phyloP scores from a whole-genome alignment of 208 protist species.

The Crithidia acanthocephali region DNA sequence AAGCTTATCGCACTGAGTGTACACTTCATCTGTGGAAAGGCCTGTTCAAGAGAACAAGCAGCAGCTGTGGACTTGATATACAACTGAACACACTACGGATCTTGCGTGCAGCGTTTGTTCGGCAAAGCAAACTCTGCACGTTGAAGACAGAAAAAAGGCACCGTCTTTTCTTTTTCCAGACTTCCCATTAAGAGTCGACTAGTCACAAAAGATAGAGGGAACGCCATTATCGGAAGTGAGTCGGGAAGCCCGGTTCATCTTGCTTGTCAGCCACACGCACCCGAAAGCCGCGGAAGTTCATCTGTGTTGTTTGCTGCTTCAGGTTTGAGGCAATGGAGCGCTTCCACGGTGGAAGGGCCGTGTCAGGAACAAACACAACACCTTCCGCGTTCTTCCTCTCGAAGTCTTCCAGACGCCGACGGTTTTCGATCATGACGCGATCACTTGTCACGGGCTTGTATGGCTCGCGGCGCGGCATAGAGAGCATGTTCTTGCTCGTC shows the following conservation, averaged over 20 bases:
- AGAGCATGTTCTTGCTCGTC: conserved; percentile 48
- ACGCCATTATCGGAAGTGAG: conserved; percentile 74
- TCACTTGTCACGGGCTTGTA: conserved; percentile 74
- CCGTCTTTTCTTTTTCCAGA: too few relatives aligned
- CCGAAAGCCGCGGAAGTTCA: conserved; percentile 79
- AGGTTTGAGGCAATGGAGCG: conserved; percentile 56
- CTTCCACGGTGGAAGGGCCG: conserved; percentile 74
- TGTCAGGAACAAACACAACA: conserved; percentile 77
- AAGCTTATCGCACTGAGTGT: too few relatives aligned
- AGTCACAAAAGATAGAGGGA: too few relatives aligned
- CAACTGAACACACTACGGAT: not conserved
- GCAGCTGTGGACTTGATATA: too few relatives aligned
- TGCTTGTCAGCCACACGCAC: conserved; percentile 75
- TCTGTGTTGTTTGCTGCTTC: conserved; percentile 26
- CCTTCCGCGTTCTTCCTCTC: conserved; percentile 73
- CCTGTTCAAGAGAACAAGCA: too few relatives aligned
- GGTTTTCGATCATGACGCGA: conserved; percentile 65
- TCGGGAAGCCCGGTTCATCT: conserved; percentile 88
- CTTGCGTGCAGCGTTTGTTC: too few relatives aligned
- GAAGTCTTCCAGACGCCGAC: conserved; percentile 58
- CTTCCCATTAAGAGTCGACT: too few relatives aligned
- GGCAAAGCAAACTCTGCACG: too few relatives aligned
- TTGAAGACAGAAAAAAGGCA: too few relatives aligned
- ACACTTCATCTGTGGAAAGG: too few relatives aligned
- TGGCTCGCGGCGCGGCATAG: conserved; percentile 42